phyloP scores from a whole-genome alignment of 2,329 filamentous ascomycete genomes.

The Alternaria arbusti region DNA sequence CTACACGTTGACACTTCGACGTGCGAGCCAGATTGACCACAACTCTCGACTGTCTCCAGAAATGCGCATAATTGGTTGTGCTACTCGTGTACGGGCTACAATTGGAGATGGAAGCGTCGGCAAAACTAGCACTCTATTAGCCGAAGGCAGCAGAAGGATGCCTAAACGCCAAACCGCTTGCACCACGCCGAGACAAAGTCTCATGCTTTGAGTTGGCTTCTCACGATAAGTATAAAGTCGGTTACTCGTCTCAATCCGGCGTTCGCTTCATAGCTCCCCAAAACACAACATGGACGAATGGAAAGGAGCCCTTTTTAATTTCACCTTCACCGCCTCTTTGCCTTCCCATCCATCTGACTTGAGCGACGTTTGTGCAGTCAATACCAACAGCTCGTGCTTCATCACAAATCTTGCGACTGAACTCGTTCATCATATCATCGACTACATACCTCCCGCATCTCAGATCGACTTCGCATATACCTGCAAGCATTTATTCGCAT shows the following conservation, averaged over 20 bases:
- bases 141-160: background rate
- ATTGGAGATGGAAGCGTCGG: background rate
- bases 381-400: background rate
- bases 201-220: background rate
- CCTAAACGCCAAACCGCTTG: background rate
- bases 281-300: background rate
- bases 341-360: background rate
- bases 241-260: background rate
- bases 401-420: slow-evolving; percentile 5
- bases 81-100: background rate
- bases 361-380: background rate
- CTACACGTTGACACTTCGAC: background rate
- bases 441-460: slow-evolving; percentile 8
- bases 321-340: background rate
- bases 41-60: background rate
- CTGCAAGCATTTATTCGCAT: slow-evolving; percentile 8
- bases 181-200: background rate
- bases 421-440: slow-evolving; percentile 10
- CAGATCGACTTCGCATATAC: slow-evolving; percentile 18
- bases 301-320: background rate
- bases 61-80: background rate
- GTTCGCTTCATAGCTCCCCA: background rate
- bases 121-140: background rate
- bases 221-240: background rate
- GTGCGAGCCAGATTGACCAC: background rate